These are phyloP conservation scores for Isabelozyma gotoi DNA, from an alignment of 805 yeast genomes.

Conservation along the genomic window DNA sequence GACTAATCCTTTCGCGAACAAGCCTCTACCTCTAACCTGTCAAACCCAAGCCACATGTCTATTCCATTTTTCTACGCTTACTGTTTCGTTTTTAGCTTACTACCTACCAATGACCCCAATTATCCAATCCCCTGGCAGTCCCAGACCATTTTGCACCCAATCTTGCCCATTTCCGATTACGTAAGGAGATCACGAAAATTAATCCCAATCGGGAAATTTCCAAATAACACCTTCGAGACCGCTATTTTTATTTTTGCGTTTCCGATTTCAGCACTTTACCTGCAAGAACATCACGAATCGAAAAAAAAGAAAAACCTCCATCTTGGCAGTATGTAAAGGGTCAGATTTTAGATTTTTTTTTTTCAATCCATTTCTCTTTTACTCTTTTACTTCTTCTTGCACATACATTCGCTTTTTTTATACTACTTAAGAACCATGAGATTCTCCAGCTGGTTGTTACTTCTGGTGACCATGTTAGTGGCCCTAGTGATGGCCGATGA, in stretches of 20 bases:
- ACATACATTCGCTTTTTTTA: not conserved
- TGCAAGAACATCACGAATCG: not conserved
- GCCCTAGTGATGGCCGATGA: not conserved
- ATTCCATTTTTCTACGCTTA: no score
- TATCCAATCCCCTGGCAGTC: not conserved
- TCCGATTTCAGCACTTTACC: not conserved
- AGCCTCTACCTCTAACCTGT: no score
- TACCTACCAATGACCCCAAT: no score
- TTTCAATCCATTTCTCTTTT: not conserved
- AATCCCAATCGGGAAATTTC: not conserved
- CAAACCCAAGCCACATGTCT: no score
- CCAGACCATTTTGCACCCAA: not conserved
- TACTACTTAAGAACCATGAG: not conserved
- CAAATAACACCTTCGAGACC: not conserved
- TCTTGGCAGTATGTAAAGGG: not conserved
- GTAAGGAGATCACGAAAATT: not conserved
- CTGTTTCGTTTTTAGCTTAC: not conserved
- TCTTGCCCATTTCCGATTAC: not conserved
- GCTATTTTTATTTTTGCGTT: not conserved
- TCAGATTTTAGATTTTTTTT: not conserved
- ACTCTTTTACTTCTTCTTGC: not conserved
- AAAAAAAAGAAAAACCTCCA: not conserved
- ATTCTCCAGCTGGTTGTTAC: constrained; percentile 2
- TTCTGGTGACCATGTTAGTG: not conserved
- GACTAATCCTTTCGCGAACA: no score